Percentiles rank a stretch among this genome's conserved stretches.
phyloP scores from a whole-genome alignment of 2,329 filamentous ascomycete species.

The Didymella exigua region DNA sequence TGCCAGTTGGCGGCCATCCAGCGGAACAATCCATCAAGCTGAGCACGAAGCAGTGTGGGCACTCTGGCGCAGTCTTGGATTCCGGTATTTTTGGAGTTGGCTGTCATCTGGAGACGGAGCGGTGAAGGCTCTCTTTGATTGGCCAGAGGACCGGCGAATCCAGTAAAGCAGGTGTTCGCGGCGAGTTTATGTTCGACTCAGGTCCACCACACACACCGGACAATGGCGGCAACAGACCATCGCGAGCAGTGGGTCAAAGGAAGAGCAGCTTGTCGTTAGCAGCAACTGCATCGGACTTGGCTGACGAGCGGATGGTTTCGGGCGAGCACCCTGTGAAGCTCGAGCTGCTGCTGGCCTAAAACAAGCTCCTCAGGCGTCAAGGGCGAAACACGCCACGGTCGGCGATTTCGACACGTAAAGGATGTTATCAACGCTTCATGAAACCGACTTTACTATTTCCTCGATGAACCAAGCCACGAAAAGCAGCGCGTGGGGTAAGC shows the following conservation, averaged over 20 bases:
- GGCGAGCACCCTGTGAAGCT: constrained; percentile 14
- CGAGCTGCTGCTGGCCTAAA: constrained; percentile 17
- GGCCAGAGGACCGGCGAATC: constrained; percentile 13
- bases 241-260: constrained; percentile 15
- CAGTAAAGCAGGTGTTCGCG: constrained; percentile 1
- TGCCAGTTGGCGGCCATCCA: constrained; percentile 35
- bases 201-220: constrained; percentile 17
- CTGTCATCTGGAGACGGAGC: constrained; percentile 35
- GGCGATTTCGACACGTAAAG: constrained; percentile 13
- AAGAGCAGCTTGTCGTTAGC: constrained; percentile 4
- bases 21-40: constrained; percentile 34
- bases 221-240: constrained; percentile 8
- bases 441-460: not conserved
- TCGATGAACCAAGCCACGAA: not conserved
- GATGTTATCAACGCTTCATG: constrained; percentile 12
- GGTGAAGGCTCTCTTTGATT: constrained; percentile 38
- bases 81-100: constrained; percentile 37
- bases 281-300: constrained; percentile 34
- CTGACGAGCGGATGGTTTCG: constrained; percentile 33
- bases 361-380: constrained; percentile 17
- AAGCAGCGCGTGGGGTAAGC: not conserved
- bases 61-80: constrained; percentile 23
- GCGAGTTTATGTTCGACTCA: constrained; percentile 13
- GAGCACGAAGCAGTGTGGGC: constrained; percentile 30
- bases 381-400: constrained; percentile 19